Conservation (phyloP, 192 early-diverging fungal species). For the Coemansia sp. region DNA sequence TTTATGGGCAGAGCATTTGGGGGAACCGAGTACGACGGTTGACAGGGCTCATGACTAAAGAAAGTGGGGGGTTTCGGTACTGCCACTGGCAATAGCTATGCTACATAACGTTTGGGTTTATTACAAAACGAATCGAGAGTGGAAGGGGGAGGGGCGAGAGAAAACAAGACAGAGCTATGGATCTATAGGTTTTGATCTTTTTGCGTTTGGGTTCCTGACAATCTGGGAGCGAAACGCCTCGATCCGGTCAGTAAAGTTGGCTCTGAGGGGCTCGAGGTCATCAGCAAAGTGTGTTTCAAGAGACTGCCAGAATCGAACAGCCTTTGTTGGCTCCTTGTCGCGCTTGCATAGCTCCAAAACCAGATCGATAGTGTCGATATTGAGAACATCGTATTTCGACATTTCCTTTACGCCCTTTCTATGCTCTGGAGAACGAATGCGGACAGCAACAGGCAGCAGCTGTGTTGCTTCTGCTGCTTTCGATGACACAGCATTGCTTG, state of each 20-base stretch:
- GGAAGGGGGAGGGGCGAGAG: too few species aligned
- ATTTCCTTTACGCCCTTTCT: background rate
- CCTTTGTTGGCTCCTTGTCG: conserved; percentile 38
- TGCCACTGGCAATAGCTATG: too few species aligned
- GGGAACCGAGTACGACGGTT: too few species aligned
- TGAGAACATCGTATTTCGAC: conserved; percentile 8
- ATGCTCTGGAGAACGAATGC: conserved; percentile 2
- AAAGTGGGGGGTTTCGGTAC: too few species aligned
- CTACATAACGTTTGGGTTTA: too few species aligned
- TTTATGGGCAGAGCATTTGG: too few species aligned
- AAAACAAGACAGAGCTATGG: too few species aligned
- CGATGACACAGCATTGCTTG: background rate
- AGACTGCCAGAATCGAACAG: conserved; percentile 48
- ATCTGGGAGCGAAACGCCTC: background rate
- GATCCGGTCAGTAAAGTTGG: conserved; percentile 3
- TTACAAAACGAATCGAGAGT: too few species aligned
- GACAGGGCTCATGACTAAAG: too few species aligned
- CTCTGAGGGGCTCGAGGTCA: conserved; percentile 12
- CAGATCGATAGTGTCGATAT: conserved; percentile 30
- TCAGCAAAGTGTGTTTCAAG: conserved; percentile 27
- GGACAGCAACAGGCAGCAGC: conserved; percentile 18
- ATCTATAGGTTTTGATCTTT: too few species aligned
- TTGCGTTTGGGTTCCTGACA: background rate
- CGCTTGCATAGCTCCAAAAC: conserved; percentile 36
- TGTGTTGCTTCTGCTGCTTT: background rate